A percentile compares a stretch with the other conserved stretches of the same genome.
Evolutionary conservation across 2,329 filamentous ascomycete species (phyloP).

Genomic region (Talaromyces verruculosus): DNA sequence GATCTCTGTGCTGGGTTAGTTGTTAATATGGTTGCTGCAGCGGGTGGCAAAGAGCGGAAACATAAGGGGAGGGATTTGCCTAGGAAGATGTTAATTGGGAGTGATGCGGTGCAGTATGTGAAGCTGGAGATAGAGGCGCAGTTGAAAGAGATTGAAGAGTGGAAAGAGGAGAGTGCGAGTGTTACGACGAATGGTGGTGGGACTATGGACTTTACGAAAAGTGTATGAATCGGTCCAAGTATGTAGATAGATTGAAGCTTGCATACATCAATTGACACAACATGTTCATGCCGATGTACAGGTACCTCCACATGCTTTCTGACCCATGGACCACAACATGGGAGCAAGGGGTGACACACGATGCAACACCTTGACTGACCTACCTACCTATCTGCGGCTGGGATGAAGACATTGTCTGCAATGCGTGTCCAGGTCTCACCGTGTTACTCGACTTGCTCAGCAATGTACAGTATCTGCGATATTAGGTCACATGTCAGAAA

Average conservation of each 20-base stretch:
- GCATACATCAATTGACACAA: not conserved
- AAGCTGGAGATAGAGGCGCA: constrained; percentile 22
- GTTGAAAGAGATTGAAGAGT: constrained; percentile 22
- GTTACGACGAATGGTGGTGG: constrained; percentile 17
- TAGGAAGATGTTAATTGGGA: constrained; percentile 23
- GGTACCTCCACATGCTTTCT: not conserved
- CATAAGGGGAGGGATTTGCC: constrained; percentile 17
- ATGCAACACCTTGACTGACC: not conserved
- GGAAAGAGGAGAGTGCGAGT: constrained; percentile 23
- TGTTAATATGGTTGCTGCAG: constrained; percentile 22
- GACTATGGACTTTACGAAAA: not conserved
- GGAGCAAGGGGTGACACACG: not conserved
- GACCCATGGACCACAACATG: not conserved
- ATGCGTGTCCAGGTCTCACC: not conserved
- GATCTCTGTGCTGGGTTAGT: constrained; percentile 24
- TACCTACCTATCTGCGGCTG: not conserved
- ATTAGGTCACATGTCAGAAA: not conserved
- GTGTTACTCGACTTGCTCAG: not conserved
- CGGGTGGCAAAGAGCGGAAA: constrained; percentile 4
- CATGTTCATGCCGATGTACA: not conserved
- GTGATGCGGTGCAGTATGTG: constrained; percentile 22
- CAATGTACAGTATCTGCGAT: not conserved
- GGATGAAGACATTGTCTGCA: not conserved
- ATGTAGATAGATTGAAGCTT: too few relatives aligned
- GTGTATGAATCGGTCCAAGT: too few relatives aligned